Percentiles rank a stretch among this genome's conserved stretches.
Conservation (phyloP, 345 rosid species). For the Excoecaria cochinchinensis region DNA sequence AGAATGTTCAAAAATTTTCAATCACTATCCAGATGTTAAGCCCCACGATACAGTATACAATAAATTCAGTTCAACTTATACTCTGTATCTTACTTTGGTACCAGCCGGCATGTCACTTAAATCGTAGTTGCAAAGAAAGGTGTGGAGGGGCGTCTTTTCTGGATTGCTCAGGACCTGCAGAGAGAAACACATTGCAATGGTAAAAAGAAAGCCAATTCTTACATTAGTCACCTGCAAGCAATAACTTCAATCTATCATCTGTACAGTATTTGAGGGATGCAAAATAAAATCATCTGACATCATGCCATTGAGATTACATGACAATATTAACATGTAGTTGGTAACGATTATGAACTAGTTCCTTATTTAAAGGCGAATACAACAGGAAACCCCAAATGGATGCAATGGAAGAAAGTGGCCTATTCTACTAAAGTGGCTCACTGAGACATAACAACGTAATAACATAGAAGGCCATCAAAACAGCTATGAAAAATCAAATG, state of each 20-base stretch:
- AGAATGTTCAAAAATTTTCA: background rate
- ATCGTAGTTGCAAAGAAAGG: slow-evolving; percentile 92
- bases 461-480: background rate
- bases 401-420: background rate
- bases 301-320: background rate
- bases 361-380: background rate
- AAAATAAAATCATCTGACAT: background rate
- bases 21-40: background rate
- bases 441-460: background rate
- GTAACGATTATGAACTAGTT: background rate
- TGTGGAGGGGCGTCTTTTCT: slow-evolving; percentile 95
- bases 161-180: slow-evolving; percentile 95
- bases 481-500: background rate
- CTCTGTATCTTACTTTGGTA: slow-evolving; percentile 49
- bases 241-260: slow-evolving; percentile 1
- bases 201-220: slow-evolving; percentile 21
- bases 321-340: background rate
- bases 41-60: background rate
- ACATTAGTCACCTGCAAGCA: slow-evolving; percentile 3
- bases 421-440: slow-evolving; percentile 13
- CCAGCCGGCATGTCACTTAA: slow-evolving; percentile 94
- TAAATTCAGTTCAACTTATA: background rate
- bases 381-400: background rate
- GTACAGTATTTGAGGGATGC: background rate
- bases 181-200: slow-evolving; percentile 13